phyloP scores from a whole-genome alignment of 306 rosid species.

The Malus sieversii region DNA sequence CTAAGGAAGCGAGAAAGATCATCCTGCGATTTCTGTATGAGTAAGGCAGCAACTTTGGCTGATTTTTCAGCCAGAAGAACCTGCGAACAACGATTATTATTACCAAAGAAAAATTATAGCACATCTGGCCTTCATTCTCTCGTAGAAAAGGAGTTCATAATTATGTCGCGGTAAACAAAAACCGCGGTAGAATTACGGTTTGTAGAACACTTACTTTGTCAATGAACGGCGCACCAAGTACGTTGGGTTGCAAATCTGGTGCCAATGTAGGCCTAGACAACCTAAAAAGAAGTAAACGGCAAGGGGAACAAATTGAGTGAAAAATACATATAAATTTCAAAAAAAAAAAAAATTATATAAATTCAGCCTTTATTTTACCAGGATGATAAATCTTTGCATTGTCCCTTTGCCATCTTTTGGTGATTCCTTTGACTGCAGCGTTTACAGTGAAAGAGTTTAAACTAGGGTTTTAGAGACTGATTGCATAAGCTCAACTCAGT shows the following conservation, averaged over 20 bases:
- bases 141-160: no score
- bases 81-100: not conserved
- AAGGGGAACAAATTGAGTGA: no score
- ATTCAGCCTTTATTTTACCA: constrained; percentile 8
- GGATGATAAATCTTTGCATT: not conserved
- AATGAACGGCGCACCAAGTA: constrained; percentile 16
- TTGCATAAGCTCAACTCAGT: no score
- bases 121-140: not conserved
- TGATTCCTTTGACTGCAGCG: not conserved
- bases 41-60: constrained; percentile 21
- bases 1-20: constrained; percentile 23
- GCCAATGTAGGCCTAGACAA: constrained; percentile 16
- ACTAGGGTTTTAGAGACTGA: no score
- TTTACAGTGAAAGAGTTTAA: no score
- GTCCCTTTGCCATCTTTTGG: constrained; percentile 1
- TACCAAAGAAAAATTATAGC: no score
- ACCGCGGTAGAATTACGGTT: no score
- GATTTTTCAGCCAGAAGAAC: constrained; percentile 43
- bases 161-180: no score
- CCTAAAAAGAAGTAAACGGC: constrained; percentile 12
- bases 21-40: constrained; percentile 18
- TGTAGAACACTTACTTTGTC: constrained; percentile 9
- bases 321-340: no score
- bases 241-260: constrained; percentile 17
- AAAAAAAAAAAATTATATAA: no score